Evolutionary conservation across 495 filamentous ascomycete genomes (phyloP), one percentile per base, ranked within the genome.

Genomic region (Aspergillus wentii): DNA sequence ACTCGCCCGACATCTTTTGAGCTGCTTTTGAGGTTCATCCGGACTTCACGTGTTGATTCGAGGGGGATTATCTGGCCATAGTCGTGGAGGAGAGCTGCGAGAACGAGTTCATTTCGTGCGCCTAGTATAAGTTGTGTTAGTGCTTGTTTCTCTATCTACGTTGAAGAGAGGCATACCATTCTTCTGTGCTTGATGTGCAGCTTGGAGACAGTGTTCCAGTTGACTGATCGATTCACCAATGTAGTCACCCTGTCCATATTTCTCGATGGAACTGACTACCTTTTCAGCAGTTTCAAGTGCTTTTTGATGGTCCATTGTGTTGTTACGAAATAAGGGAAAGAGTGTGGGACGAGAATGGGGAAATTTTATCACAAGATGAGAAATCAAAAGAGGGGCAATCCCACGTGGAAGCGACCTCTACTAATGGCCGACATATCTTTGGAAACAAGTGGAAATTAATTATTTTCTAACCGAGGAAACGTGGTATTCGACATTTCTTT

Each of bases 191-290:
- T 60, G 56, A 17, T 69, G 51, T 2, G 65, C 68, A 13, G 61
- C 61, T 46, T 72, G 68, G 5, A 72, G 47, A 30, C 49, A 64
- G 41, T 72, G 68, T 29, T 70, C 65, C 3, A 72, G 59, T 44
- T 72, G 68, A 27, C 54, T 61, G 41, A 72, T 64, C 1, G 58
- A 61, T 45, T 72, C 67, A 20, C 67, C 66, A 17, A 69, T 62
- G 31, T 60, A 62, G 23, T 60, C 59, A 0, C 51, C 54, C 33
- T 58, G 49, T 2, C 59, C 61, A 29, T 61, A 45, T n/a, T 53
- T 28, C 33, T 65, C 61, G 3, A 65, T 48, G 13, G 57, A 36
- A 14, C 13, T 19, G 13, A 64, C 30, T 0, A 65, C 38, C 9
- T 43, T 14, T 22, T 48, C 33, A 11, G 59, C 50, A 18, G 35